Evolutionary conservation across 208 protist species (phyloP), one percentile per base, ranked within the genome.

Genomic region (Crithidia expoeki): DNA sequence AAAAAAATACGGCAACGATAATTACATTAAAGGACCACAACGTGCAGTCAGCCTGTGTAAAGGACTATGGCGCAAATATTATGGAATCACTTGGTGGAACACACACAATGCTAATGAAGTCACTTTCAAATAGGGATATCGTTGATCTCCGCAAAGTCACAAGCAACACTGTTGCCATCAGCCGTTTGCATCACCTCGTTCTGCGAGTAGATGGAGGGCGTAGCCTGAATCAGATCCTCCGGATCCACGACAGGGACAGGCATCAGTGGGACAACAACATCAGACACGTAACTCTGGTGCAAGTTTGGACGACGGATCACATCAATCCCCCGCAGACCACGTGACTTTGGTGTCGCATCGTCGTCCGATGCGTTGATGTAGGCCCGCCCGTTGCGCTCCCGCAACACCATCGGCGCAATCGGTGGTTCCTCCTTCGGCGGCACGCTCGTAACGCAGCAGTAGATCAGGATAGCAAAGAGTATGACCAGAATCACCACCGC

Each of bases 361-460:
- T 40, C 36, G 36, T 40, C 36, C 36, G 36, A 66, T 10, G 27
- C 62, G 23, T 71, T 70, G 44, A 70, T 57, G 71, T 76, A 76
- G 16, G 56, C 46, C 23, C 32, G 17, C 9, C 83, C 83, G 5
- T 76, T 65, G 25, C 73, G 72, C 76, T 88, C 83, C 27, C 83
- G 83, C 67, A 85, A 33, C 62, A 88, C 83, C 77, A 88, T 72
- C 40, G 68, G 69, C 52, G 69, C 63, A 32, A 88, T 62, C 7
- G 78, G 82, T 10, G 68, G 64, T 10, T 36, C 58, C 34, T 63
- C 60, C 47, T 72, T 77, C 11, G 68, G 72, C 17, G 71, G 62
- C 25, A 38, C 32, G 32, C 51, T 71, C 36, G 80, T 83, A 38
- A 73, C n/a, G 59, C 52, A 72, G 66, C 84, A 89, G 76, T 76